Percentiles rank a stretch among this genome's conserved stretches.
Evolutionary conservation across 148 eudicot genomes (phyloP).

Genomic region (Nepenthes mirabilis): DNA sequence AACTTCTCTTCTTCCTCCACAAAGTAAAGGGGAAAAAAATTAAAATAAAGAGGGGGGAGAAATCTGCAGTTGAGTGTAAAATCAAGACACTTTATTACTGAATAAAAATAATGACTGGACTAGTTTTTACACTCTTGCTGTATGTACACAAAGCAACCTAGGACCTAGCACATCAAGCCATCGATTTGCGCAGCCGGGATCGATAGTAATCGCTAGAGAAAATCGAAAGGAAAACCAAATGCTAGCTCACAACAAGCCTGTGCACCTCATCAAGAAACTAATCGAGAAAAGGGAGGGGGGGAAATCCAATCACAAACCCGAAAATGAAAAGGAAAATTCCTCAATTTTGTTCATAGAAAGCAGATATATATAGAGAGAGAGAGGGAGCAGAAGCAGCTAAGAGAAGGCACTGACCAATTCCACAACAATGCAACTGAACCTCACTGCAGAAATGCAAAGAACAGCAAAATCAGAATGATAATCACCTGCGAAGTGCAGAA

Average conservation of each 20-base stretch:
- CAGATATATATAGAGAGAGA: constrained; percentile 7
- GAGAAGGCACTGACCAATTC: constrained; percentile 51
- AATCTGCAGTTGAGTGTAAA: no score
- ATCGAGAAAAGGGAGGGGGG: not conserved
- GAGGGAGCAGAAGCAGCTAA: constrained; percentile 80
- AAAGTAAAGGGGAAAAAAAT: no score
- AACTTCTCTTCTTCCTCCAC: no score
- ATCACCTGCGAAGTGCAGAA: not conserved
- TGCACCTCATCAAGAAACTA: constrained; percentile 13
- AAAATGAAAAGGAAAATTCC: constrained; percentile 13
- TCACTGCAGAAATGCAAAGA: constrained; percentile 20
- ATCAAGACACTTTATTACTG: no score
- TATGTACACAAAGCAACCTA: no score
- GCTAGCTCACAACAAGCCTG: constrained; percentile 51
- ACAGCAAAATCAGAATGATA: not conserved
- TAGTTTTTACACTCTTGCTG: no score
- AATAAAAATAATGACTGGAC: no score
- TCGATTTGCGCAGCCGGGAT: constrained; percentile 14
- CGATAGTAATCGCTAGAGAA: constrained; percentile 15
- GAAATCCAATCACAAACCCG: constrained; percentile 7
- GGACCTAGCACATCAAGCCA: not conserved
- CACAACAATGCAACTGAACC: constrained; percentile 9
- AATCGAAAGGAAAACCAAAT: constrained; percentile 15
- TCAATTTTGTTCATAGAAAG: constrained; percentile 15
- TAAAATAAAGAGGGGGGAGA: no score